phyloP scores from a whole-genome alignment of 2,329 filamentous ascomycete species.

The Verruconis gallopava region DNA sequence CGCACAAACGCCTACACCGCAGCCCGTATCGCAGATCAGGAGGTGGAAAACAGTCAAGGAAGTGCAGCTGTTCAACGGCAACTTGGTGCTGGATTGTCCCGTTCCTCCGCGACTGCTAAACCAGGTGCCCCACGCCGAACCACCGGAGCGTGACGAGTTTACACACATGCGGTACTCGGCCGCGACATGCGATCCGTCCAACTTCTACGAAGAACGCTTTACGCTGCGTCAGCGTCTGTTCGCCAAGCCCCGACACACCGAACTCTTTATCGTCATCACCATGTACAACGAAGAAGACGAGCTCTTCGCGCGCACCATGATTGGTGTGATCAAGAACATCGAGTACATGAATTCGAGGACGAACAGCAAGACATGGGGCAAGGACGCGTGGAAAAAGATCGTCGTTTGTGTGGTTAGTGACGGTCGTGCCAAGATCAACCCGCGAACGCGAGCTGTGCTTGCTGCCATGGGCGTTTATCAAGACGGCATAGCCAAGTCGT shows the following conservation, averaged over 20 bases:
- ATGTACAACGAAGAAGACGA: constrained; percentile 99
- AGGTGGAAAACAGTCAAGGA: constrained; percentile 98
- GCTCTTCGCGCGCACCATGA: constrained; percentile 88
- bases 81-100: constrained; percentile 91
- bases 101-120: constrained; percentile 83
- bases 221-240: constrained; percentile 86
- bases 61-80: constrained; percentile 92
- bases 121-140: constrained; percentile 69
- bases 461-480: constrained; percentile 95
- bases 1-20: constrained; percentile 34
- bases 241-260: constrained; percentile 81
- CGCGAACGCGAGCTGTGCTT: constrained; percentile 74
- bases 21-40: constrained; percentile 50
- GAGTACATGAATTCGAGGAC: constrained; percentile 93
- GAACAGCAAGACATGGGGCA: constrained; percentile 94
- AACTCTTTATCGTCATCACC: constrained; percentile 90
- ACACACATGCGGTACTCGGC: constrained; percentile 90
- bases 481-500: constrained; percentile 95
- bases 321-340: constrained; percentile 95
- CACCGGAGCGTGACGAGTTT: constrained; percentile 70
- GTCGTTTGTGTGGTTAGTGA: constrained; percentile 97
- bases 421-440: constrained; percentile 92
- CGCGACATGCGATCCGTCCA: constrained; percentile 80
- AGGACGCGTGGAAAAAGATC: constrained; percentile 99
- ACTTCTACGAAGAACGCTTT: constrained; percentile 82